These are phyloP conservation scores for Eucalyptus melliodora DNA, from an alignment of 345 rosid genomes.

Conservation along the genomic window DNA sequence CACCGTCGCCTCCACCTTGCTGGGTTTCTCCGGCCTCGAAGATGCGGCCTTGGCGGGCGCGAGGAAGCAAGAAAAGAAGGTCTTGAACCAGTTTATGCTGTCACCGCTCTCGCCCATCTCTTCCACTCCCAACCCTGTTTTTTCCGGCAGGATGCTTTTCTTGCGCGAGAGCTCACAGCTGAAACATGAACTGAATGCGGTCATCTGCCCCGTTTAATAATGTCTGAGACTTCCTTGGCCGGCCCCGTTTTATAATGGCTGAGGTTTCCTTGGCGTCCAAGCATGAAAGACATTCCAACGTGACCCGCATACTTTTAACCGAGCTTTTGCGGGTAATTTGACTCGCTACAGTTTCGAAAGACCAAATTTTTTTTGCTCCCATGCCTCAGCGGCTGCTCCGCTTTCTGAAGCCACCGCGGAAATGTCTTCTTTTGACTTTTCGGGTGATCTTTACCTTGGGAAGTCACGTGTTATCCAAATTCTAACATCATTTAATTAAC, in stretches of 20 bases:
- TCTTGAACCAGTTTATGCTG: not conserved
- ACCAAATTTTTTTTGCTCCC: not conserved
- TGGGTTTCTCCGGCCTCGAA: not conserved
- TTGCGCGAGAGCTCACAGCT: not conserved
- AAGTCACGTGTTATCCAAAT: not conserved
- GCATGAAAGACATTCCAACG: not conserved
- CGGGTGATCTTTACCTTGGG: not conserved
- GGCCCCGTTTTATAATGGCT: not conserved
- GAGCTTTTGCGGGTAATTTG: not conserved
- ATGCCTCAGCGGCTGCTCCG: not conserved
- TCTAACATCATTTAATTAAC: not conserved
- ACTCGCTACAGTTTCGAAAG: not conserved
- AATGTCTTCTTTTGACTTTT: not conserved
- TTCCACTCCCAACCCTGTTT: not conserved
- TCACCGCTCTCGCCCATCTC: not conserved
- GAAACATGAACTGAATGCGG: not conserved
- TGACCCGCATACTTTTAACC: not conserved
- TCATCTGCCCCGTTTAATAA: not conserved
- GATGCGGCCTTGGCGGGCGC: not conserved
- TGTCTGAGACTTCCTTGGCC: not conserved
- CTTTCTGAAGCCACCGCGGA: not conserved
- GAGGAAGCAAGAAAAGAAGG: constrained; percentile 1
- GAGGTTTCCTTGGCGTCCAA: not conserved
- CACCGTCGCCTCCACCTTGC: constrained; percentile 5
- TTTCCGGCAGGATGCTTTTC: not conserved